These are phyloP conservation scores for Pholiota adiposa DNA, from an alignment of 1,284 basidiomycete species.

Conservation along the genomic window DNA sequence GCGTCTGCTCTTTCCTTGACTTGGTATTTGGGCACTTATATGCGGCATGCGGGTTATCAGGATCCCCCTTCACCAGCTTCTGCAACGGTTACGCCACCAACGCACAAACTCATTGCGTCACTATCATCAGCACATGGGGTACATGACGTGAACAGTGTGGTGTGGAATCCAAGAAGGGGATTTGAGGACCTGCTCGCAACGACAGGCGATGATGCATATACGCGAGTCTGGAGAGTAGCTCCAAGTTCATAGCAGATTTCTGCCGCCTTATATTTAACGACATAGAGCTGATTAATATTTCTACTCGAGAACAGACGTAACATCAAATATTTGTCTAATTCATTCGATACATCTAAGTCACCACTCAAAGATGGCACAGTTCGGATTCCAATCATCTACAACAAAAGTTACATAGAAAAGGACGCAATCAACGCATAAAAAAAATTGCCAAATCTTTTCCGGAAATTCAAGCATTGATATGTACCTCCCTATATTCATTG, in stretches of 20 bases:
- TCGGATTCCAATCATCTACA: too few relatives aligned
- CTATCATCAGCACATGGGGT: conserved; percentile 70
- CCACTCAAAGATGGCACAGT: too few relatives aligned
- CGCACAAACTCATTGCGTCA: conserved; percentile 52
- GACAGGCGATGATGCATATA: conserved; percentile 78
- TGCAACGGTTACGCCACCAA: conserved; percentile 15
- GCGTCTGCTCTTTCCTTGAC: conserved; percentile 26
- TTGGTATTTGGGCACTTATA: conserved; percentile 1
- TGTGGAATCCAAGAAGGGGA: conserved; percentile 74
- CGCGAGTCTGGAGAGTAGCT: conserved; percentile 64
- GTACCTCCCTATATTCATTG: not conserved
- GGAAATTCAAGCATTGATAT: too few relatives aligned
- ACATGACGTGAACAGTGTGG: conserved; percentile 77
- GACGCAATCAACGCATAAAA: too few relatives aligned
- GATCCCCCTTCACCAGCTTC: conserved; percentile 29
- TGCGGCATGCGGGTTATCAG: conserved; percentile 18
- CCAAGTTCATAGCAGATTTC: conserved; percentile 5
- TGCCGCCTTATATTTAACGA: too few relatives aligned
- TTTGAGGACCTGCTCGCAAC: conserved; percentile 72
- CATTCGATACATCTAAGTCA: too few relatives aligned
- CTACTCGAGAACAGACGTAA: too few relatives aligned
- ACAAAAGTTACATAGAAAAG: too few relatives aligned
- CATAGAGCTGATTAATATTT: too few relatives aligned
- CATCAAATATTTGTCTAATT: too few relatives aligned
- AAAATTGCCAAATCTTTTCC: not conserved